Conservation (phyloP, 345 rosid genomes). For the Citrus trifoliata region DNA sequence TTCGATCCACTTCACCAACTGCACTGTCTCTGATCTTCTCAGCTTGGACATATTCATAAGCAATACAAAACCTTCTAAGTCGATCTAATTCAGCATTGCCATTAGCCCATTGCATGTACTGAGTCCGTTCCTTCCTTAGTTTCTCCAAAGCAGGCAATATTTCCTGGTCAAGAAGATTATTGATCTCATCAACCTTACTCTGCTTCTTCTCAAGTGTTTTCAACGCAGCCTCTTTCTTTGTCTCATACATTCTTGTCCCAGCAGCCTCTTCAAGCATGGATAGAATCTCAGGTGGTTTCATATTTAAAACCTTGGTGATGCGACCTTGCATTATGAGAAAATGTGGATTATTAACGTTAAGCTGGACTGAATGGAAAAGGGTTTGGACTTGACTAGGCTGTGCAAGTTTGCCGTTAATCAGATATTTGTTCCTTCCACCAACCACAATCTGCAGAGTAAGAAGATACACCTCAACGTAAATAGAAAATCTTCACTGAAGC, state of each 20-base stretch:
- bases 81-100: conserved; percentile 76
- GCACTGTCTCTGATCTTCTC: conserved; percentile 59
- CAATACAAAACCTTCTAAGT: conserved; percentile 69
- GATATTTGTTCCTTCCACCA: conserved; percentile 77
- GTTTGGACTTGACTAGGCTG: conserved; percentile 92
- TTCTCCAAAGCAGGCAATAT: conserved; percentile 93
- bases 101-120: conserved; percentile 97
- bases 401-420: conserved; percentile 70
- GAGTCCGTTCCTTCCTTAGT: conserved; percentile 81
- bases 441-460: conserved; percentile 74
- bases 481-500: not conserved
- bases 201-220: conserved; percentile 97
- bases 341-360: conserved; percentile 95
- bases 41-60: conserved; percentile 65
- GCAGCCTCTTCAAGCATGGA: conserved; percentile 99
- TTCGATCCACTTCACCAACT: conserved; percentile 46
- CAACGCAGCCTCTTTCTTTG: conserved; percentile 82
- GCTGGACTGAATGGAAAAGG: conserved; percentile 95
- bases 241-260: conserved; percentile 98
- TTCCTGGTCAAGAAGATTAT: conserved; percentile 87
- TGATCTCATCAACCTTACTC: conserved; percentile 89
- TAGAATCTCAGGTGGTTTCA: conserved; percentile 96
- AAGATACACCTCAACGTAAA: not conserved
- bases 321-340: conserved; percentile 99
- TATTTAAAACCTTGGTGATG: conserved; percentile 90